Base-by-base conservation (phyloP, 129 eudicot species). In the Lactuca sativa region DNA sequence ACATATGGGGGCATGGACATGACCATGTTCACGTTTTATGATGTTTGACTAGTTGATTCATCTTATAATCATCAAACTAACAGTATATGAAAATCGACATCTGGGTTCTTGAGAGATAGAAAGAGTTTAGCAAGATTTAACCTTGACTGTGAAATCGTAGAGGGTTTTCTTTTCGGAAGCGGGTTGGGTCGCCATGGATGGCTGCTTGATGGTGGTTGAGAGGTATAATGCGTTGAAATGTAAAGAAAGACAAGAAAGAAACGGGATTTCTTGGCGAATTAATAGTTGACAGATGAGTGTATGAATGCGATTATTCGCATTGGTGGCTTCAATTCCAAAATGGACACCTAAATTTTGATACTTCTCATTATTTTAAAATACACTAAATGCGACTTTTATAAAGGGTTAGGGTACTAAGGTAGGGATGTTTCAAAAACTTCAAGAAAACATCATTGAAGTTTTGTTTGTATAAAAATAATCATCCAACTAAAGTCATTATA, bases 131-230 rank as follows among this genome's bases (percentile, higher is more conserved):
- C 8, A 31, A 55, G 31, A 66, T 40, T 56, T 15, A 48, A 81
- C 89, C 89, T 84, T 81, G 71, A 84, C 77, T 0, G 71, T 81
- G 59, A 81, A 74, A 37, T 81, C 79, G 56, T 71, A 75, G 36
- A 81, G 69, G 68, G 77, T 61, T 37, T 72, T 69, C 31, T 40
- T 72, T 59, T 40, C n/a, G 75, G 79, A 56, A 56, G 60, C 36
- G 78, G 78, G 68, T 56, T 74, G 54, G 58, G 68, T 61, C 9
- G 79, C 79, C 79, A 74, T 74, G 36, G 73, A 69, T 51, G 54
- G 13, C 64, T 30, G 81, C 52, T 11, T 47, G 52, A n/a, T 47
- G 52, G 52, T 47, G 52, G 15, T 12, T 47, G 52, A 47, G 7
- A 47, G 52, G 4, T 47, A 68, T 14, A 38, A 52, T 43, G 55